Evolutionary conservation across 1,284 basidiomycete genomes (phyloP).

Genomic region (Retiboletus fuscus): DNA sequence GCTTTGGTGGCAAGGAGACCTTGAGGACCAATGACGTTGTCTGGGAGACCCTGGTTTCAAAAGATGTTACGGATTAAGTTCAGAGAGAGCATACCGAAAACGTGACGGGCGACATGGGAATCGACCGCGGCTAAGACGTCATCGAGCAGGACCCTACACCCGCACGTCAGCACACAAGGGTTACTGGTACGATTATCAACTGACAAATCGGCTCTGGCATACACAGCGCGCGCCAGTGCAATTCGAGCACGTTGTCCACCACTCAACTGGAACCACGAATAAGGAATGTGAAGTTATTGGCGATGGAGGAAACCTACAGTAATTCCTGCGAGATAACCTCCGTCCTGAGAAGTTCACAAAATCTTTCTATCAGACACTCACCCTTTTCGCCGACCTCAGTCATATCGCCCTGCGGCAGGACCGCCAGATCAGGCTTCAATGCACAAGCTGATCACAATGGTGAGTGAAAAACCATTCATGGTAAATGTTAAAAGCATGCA

Average conservation of each 20-base stretch:
- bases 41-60: constrained; percentile 48
- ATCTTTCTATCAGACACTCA: constrained; percentile 21
- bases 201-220: constrained; percentile 65
- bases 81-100: constrained; percentile 60
- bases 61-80: neutral
- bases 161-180: neutral
- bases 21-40: constrained; percentile 90
- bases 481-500: constrained; percentile 40
- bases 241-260: constrained; percentile 75
- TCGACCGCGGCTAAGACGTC: constrained; percentile 69
- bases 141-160: constrained; percentile 45
- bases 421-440: constrained; percentile 80
- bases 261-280: constrained; percentile 49
- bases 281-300: neutral
- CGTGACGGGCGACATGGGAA: constrained; percentile 78
- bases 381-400: constrained; percentile 79
- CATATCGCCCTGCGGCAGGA: constrained; percentile 78
- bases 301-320: constrained; percentile 38
- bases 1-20: constrained; percentile 90
- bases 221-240: constrained; percentile 63
- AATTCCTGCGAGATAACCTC: constrained; percentile 37
- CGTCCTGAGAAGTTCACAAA: constrained; percentile 52
- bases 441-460: constrained; percentile 77
- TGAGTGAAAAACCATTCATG: constrained; percentile 6
- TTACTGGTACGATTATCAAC: constrained; percentile 13